These are phyloP conservation scores for Beta macrorhiza DNA, from an alignment of 179 eudicot species.

Conservation along the genomic window DNA sequence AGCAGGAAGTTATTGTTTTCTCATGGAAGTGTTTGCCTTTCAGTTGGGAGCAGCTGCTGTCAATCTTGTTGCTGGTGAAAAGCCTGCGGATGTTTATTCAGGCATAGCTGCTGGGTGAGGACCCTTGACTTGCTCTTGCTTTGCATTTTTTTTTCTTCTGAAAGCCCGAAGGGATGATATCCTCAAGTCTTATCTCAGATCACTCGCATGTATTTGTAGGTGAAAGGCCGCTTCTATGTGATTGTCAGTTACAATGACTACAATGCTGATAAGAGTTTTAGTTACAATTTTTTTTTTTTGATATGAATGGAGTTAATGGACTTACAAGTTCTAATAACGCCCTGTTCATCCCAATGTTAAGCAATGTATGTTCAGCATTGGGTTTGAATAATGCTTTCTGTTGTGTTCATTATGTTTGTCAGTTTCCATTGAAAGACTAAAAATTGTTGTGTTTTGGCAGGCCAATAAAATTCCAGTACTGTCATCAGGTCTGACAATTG, in stretches of 20 bases:
- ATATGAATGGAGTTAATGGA: not conserved
- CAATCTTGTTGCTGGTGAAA: conserved; percentile 87
- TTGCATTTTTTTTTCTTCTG: conserved; percentile 28
- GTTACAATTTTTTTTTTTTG: not conserved
- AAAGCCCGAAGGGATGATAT: conserved; percentile 5
- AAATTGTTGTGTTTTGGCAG: not conserved
- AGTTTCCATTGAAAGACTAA: not conserved
- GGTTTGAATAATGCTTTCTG: not conserved
- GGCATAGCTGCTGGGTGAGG: conserved; percentile 86
- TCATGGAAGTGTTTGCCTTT: conserved; percentile 26
- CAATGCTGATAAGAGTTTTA: not conserved
- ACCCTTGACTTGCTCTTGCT: not conserved
- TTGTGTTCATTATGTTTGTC: not conserved
- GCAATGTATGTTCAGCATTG: not conserved
- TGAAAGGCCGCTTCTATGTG: not conserved
- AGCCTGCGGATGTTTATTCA: conserved; percentile 95
- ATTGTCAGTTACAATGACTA: not conserved
- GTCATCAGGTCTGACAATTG: not conserved
- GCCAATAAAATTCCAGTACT: not conserved
- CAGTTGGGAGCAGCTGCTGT: conserved; percentile 96
- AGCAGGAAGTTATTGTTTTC: not conserved
- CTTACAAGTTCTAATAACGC: not conserved
- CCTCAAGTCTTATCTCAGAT: not conserved
- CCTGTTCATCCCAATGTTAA: not conserved
- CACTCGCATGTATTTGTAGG: not conserved